Base-by-base conservation (phyloP, 371 early-diverging fungal species). In the Rhizopus microsporus region DNA sequence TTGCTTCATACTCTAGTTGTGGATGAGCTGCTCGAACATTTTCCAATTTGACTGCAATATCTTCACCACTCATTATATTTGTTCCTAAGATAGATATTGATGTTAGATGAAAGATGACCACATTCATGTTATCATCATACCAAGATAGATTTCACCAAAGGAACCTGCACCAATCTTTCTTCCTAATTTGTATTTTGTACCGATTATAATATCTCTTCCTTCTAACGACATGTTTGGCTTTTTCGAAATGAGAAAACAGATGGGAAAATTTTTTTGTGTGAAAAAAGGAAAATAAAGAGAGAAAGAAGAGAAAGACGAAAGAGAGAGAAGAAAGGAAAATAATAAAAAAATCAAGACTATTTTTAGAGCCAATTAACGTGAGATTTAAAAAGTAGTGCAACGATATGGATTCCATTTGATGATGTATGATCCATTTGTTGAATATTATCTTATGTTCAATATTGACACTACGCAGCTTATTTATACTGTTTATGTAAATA, bases 91-190 rank as follows among this genome's bases (percentile, higher is more conserved):
- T 40, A 40, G 15, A 47, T 10, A 23, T 17, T 5, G 23, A 42
- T 46, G 12, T 9, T 38, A 53, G 23, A 47, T 60, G 33, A 43
- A n/a, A 51, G 58, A 48, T 34, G 53, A 54, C 35, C 51, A 40
- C 13, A 37, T 12, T 56, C 42, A 16, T 32, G 31, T 23, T 51
- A 31, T 40, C 43, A 38, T 51, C 38, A 60, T 80, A 90, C 95
- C 96, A 52, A 97, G 82, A 75, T 94, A 99, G 69, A 99, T 98
- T 74, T 99, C 99, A 55, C 99, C 99, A 88, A 99, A 99, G 44
- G 96, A 93, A 60, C 99, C 99, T 53, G 94, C 90, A 57, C 99
- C 99, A 75, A 99, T 96, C 84, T 98, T 98, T 62, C 94, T 83
- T 49, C 96, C 94, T 53, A 99, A 77, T 63, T 91, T 83, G 82